Conservation (phyloP, 208 protist species). For the Baffinella frigidus region DNA sequence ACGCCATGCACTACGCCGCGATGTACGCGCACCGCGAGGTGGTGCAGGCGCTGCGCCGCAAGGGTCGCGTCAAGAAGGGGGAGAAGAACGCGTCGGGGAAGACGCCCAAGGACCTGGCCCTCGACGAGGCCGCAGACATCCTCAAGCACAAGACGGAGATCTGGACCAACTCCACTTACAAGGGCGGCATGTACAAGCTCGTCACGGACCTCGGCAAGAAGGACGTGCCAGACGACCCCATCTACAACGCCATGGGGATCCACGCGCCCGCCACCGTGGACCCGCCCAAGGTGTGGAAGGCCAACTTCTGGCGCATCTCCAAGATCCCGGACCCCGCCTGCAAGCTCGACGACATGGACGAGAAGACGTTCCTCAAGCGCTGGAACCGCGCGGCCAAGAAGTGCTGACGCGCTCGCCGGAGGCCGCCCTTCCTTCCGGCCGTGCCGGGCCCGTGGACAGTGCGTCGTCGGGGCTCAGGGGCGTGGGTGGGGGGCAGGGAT, state of each 20-base stretch:
- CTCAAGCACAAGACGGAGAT: neutral
- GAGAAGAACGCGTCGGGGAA: neutral
- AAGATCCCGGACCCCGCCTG: constrained; percentile 6
- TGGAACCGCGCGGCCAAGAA: neutral
- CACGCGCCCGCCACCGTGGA: neutral
- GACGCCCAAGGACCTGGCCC: neutral
- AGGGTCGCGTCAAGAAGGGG: neutral
- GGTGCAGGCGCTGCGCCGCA: neutral
- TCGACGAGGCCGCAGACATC: neutral
- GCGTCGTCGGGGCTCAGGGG: too few relatives aligned
- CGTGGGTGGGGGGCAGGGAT: too few relatives aligned
- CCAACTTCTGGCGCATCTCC: constrained; percentile 25
- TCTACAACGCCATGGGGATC: constrained; percentile 23
- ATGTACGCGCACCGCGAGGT: constrained; percentile 39
- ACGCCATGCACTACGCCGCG: constrained; percentile 54
- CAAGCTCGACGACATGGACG: neutral
- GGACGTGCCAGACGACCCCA: neutral
- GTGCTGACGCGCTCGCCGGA: neutral
- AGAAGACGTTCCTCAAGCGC: constrained; percentile 40
- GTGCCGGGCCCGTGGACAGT: too few relatives aligned
- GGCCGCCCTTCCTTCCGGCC: too few relatives aligned
- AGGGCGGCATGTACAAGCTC: constrained; percentile 5
- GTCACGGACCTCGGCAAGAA: constrained; percentile 9
- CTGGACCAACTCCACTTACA: neutral
- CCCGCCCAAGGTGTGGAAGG: constrained; percentile 18